phyloP scores from a whole-genome alignment of 1,284 basidiomycete species.

The Fomitopsis palustris region DNA sequence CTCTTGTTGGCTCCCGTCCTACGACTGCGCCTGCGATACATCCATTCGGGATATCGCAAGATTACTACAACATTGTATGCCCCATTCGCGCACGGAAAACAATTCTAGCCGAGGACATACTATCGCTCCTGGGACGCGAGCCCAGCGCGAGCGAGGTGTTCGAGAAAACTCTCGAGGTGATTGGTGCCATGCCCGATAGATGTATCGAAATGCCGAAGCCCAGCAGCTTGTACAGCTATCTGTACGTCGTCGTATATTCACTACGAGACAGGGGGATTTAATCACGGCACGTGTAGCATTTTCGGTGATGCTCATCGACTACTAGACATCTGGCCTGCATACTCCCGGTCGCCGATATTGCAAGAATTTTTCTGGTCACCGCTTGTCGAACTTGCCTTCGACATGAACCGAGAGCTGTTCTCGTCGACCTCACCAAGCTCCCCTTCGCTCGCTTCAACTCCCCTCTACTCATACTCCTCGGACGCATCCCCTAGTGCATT shows the following conservation, averaged over 20 bases:
- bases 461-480: slow-evolving; percentile 1
- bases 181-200: slow-evolving; percentile 6
- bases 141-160: not conserved
- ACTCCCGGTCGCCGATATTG: slow-evolving; percentile 34
- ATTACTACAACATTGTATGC: slow-evolving; percentile 9
- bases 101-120: not conserved
- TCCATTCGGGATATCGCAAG: slow-evolving; percentile 3
- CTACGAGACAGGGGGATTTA: not conserved
- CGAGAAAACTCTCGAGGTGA: not conserved
- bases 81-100: not conserved
- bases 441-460: slow-evolving; percentile 6
- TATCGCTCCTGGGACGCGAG: not conserved
- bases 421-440: slow-evolving; percentile 9
- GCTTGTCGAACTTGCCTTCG: slow-evolving; percentile 35
- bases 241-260: not conserved
- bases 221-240: not conserved
- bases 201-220: slow-evolving; percentile 3
- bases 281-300: slow-evolving; percentile 22
- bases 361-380: slow-evolving; percentile 38
- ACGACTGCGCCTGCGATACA: slow-evolving; percentile 6
- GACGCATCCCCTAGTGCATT: slow-evolving; percentile 4
- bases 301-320: slow-evolving; percentile 31
- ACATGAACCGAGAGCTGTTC: slow-evolving; percentile 32
- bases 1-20: slow-evolving; percentile 47
- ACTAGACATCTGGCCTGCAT: slow-evolving; percentile 32